These are phyloP conservation scores for Talaromyces proteolyticus DNA, from an alignment of 495 filamentous ascomycete genomes.

Conservation along the genomic window DNA sequence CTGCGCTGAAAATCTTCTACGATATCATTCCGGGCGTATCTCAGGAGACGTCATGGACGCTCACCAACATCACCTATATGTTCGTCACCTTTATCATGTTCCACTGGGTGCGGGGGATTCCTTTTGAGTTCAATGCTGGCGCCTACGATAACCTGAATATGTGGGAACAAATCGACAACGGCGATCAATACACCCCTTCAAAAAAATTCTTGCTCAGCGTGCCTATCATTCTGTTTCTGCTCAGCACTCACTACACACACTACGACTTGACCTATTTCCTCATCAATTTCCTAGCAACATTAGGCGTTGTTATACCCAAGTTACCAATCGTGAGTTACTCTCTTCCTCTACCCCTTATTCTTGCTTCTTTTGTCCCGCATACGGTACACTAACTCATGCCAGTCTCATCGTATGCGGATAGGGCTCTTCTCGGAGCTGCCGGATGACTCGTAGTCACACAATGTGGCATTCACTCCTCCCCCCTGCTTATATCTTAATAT, in stretches of 20 bases:
- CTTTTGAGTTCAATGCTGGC: slow-evolving; percentile 98
- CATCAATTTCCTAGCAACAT: slow-evolving; percentile 88
- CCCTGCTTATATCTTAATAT: not conserved
- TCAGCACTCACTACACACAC: slow-evolving; percentile 98
- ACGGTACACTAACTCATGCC: slow-evolving; percentile 16
- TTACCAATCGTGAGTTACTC: slow-evolving; percentile 73
- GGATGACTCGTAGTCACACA: slow-evolving; percentile 29
- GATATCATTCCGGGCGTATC: slow-evolving; percentile 91
- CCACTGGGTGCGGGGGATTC: slow-evolving; percentile 95
- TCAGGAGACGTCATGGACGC: slow-evolving; percentile 96
- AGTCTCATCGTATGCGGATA: slow-evolving; percentile 47
- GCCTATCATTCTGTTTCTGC: slow-evolving; percentile 86
- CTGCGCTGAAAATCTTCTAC: slow-evolving; percentile 87
- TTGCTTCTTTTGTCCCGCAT: not conserved
- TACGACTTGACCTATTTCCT: slow-evolving; percentile 95
- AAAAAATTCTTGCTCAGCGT: slow-evolving; percentile 97
- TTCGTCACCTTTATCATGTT: slow-evolving; percentile 99
- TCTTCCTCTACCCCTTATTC: not conserved
- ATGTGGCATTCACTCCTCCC: not conserved
- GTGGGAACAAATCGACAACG: slow-evolving; percentile 99
- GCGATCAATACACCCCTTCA: slow-evolving; percentile 94
- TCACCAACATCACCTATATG: slow-evolving; percentile 99
- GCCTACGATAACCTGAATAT: slow-evolving; percentile 99
- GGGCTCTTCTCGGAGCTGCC: slow-evolving; percentile 37
- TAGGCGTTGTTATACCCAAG: slow-evolving; percentile 93